Conservation (phyloP, 768 basidiomycete genomes). For the Amanita molliuscula region DNA sequence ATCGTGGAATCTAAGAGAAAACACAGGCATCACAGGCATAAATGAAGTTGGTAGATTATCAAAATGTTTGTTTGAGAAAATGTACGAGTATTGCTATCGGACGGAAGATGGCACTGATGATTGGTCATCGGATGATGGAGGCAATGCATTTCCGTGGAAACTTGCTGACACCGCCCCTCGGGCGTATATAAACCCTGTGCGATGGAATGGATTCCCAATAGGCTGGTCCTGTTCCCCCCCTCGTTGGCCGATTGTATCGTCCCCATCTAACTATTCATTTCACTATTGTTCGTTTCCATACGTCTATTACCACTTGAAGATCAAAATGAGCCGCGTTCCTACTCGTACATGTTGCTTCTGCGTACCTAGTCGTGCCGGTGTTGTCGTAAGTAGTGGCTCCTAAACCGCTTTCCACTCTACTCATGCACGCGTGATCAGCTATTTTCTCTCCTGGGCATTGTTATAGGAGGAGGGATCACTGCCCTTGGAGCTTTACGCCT, state of each 20-base stretch:
- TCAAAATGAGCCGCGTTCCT: conserved; percentile 22
- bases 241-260: conserved; percentile 14
- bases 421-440: conserved; percentile 16
- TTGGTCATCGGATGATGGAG: too few species aligned
- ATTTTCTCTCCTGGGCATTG: conserved; percentile 32
- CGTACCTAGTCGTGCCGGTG: conserved; percentile 38
- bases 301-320: conserved; percentile 5
- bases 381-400: conserved; percentile 24
- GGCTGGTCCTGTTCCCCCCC: conserved; percentile 36
- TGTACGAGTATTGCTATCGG: neutral
- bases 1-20: conserved; percentile 19
- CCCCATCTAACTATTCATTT: conserved; percentile 12
- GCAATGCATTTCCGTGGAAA: conserved; percentile 1
- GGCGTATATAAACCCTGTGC: conserved; percentile 22
- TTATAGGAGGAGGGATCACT: conserved; percentile 30
- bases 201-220: conserved; percentile 16
- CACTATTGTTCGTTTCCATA: conserved; percentile 4
- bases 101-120: neutral
- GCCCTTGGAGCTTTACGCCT: conserved; percentile 27
- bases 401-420: neutral
- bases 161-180: neutral
- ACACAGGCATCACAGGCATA: conserved; percentile 18
- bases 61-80: neutral
- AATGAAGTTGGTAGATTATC: neutral
- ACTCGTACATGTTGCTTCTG: conserved; percentile 41